Conservation (phyloP, 2,329 filamentous ascomycete species). For the Sclerotinia minor region DNA sequence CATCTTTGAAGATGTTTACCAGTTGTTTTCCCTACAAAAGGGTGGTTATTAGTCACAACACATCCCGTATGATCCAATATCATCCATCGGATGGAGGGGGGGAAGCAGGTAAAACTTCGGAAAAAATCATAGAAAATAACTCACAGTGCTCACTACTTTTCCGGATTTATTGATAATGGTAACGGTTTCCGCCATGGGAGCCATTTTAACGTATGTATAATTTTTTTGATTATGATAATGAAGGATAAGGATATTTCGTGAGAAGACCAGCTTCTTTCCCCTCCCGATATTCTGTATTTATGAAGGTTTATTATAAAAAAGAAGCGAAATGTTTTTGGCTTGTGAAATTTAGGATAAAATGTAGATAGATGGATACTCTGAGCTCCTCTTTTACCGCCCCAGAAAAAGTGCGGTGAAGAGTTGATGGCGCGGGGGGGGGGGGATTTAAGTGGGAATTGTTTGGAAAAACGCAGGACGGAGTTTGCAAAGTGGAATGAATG, state of each 20-base stretch:
- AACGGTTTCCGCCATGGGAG: slow-evolving; percentile 65
- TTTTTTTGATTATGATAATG: neutral
- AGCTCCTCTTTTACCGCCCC: slow-evolving; percentile 19
- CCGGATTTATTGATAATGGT: slow-evolving; percentile 89
- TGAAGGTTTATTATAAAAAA: neutral
- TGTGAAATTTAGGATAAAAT: slow-evolving; percentile 16
- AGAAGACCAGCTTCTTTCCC: slow-evolving; percentile 22
- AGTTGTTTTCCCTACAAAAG: slow-evolving; percentile 78
- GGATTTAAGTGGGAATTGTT: slow-evolving; percentile 10
- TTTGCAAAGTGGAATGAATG: neutral
- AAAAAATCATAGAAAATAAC: slow-evolving; percentile 41
- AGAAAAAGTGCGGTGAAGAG: slow-evolving; percentile 22
- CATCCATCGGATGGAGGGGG: slow-evolving; percentile 14
- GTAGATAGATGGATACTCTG: neutral
- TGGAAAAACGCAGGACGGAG: neutral
- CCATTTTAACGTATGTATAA: slow-evolving; percentile 21
- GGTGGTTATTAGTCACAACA: slow-evolving; percentile 26
- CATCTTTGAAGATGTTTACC: slow-evolving; percentile 87
- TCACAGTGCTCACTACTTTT: slow-evolving; percentile 84
- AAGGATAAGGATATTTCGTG: neutral
- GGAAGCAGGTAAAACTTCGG: slow-evolving; percentile 14
- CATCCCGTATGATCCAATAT: slow-evolving; percentile 12
- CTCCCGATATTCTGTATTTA: neutral
- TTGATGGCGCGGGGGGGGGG: slow-evolving; percentile 19
- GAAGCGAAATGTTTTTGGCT: slow-evolving; percentile 5